Evolutionary conservation across 176 grass and related monocot species (phyloP).

Genomic region (Lolium multiflorum): DNA sequence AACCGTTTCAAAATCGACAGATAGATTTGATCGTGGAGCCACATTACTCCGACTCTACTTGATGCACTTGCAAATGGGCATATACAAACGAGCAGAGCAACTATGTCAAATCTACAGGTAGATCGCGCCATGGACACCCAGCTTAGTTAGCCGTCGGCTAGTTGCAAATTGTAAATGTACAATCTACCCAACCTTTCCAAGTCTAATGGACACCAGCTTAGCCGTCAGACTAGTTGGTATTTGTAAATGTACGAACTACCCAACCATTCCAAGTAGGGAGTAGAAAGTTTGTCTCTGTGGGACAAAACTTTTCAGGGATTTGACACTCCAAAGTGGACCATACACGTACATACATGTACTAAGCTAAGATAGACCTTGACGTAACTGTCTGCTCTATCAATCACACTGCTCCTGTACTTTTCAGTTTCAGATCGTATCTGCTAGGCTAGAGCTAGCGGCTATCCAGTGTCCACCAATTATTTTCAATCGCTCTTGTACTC

Average conservation of each 20-base stretch:
- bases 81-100: not conserved
- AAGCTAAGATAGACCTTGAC: not conserved
- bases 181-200: not conserved
- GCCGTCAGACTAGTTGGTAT: not conserved
- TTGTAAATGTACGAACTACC: not conserved
- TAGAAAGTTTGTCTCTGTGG: not conserved
- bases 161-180: not conserved
- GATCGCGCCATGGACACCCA: not conserved
- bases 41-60: not conserved
- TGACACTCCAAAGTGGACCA: not conserved
- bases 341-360: not conserved
- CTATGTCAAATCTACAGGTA: slow-evolving; percentile 23
- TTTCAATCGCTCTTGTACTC: not conserved
- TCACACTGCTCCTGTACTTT: not conserved
- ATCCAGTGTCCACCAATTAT: not conserved
- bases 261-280: not conserved
- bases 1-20: not conserved
- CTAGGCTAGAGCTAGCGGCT: not conserved
- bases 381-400: slow-evolving; percentile 4
- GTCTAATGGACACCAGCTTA: not conserved
- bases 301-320: not conserved
- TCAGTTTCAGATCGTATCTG: not conserved
- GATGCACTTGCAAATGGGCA: not conserved
- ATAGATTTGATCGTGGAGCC: not conserved
- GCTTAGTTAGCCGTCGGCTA: not conserved